These are phyloP conservation scores for Dactylellina cionopaga DNA, from an alignment of 2,329 filamentous ascomycete genomes.

Conservation along the genomic window DNA sequence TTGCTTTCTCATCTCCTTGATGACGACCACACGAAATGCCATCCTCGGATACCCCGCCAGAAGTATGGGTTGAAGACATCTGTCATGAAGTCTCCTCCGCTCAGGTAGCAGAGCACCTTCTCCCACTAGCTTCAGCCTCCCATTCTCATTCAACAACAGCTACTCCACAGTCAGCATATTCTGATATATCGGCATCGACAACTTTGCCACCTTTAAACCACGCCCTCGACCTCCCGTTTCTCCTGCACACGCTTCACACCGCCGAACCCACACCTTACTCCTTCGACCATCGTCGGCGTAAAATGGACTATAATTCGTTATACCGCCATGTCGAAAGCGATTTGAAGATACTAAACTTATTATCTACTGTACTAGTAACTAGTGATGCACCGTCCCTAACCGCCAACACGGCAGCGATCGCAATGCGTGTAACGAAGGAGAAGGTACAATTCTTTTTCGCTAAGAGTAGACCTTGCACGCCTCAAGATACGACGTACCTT, in stretches of 20 bases:
- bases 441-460: background rate
- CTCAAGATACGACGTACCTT: background rate
- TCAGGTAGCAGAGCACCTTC: background rate
- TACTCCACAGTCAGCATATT: background rate
- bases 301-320: too few species aligned
- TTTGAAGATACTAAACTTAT: background rate
- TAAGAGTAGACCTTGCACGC: background rate
- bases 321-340: background rate
- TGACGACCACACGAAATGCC: background rate
- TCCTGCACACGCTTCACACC: conserved; percentile 5
- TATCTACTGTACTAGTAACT: background rate
- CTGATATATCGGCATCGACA: background rate
- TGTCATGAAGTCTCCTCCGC: background rate
- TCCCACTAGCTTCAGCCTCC: background rate
- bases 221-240: conserved; percentile 7
- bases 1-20: background rate
- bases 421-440: background rate
- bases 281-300: background rate
- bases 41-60: conserved; percentile 4
- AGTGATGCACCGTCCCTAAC: background rate
- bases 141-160: background rate
- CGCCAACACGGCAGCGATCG: background rate
- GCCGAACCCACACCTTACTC: background rate
- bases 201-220: background rate
- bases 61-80: conserved; percentile 17